Percentiles rank a stretch among this genome's conserved stretches.
phyloP scores from a whole-genome alignment of 345 rosid species.

The Anastatica hierochuntica region DNA sequence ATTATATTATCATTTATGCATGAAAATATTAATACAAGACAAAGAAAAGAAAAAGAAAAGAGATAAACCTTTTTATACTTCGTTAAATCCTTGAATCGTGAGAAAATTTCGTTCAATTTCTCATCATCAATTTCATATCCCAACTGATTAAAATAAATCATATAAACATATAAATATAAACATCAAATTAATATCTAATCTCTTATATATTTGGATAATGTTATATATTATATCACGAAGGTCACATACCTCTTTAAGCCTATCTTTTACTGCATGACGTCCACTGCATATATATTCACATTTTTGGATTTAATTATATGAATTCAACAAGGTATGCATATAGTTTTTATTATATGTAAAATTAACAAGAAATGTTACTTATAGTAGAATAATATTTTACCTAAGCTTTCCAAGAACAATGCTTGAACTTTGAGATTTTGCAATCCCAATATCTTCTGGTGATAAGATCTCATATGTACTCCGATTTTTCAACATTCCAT shows the following conservation, averaged over 20 bases:
- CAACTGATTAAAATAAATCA: constrained; percentile 35
- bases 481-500: constrained; percentile 85
- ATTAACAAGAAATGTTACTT: not conserved
- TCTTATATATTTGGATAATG: too few species aligned
- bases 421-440: constrained; percentile 50
- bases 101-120: constrained; percentile 54
- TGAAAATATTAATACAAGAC: not conserved
- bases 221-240: too few species aligned
- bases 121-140: constrained; percentile 68
- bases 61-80: constrained; percentile 77
- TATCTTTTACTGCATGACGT: constrained; percentile 77
- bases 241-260: constrained; percentile 48
- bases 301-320: not conserved
- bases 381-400: constrained; percentile 15
- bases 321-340: not conserved
- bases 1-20: not conserved
- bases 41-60: not conserved
- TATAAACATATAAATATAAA: not conserved
- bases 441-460: constrained; percentile 80
- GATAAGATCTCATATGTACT: constrained; percentile 80
- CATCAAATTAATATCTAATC: too few species aligned
- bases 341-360: not conserved
- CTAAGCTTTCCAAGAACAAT: constrained; percentile 87
- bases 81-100: constrained; percentile 73
- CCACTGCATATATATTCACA: constrained; percentile 36